These are phyloP conservation scores for Colletotrichum sublineola DNA, from an alignment of 2,329 filamentous ascomycete species.

Conservation along the genomic window DNA sequence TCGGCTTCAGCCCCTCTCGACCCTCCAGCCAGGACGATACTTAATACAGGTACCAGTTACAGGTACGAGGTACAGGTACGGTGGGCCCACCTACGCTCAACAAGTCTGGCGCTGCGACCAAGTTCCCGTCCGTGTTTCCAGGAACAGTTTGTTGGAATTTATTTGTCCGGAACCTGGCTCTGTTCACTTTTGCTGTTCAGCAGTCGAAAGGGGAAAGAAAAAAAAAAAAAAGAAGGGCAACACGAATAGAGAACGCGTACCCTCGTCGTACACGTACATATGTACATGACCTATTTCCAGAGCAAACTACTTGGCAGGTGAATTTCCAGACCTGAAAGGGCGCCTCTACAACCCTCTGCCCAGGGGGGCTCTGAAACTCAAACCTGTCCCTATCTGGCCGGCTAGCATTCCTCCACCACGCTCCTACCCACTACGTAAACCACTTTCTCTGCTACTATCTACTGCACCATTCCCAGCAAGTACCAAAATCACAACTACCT, in stretches of 20 bases:
- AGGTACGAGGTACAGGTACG: neutral
- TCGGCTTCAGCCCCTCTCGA: slow-evolving; percentile 39
- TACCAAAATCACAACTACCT: slow-evolving; percentile 13
- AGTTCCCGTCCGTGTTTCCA: slow-evolving; percentile 12
- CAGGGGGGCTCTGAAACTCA: slow-evolving; percentile 41
- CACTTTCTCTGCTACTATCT: slow-evolving; percentile 8
- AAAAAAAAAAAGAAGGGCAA: neutral
- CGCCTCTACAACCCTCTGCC: slow-evolving; percentile 21
- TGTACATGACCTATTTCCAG: neutral
- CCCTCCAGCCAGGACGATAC: slow-evolving; percentile 7
- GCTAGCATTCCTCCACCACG: slow-evolving; percentile 29
- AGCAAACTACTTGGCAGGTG: slow-evolving; percentile 8
- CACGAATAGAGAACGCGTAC: neutral
- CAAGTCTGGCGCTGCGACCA: slow-evolving; percentile 30
- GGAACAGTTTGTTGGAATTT: neutral
- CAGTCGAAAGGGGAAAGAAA: neutral
- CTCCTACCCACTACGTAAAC: slow-evolving; percentile 28
- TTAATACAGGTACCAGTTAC: neutral
- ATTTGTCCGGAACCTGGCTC: neutral
- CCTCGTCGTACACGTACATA: neutral
- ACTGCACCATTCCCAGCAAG: neutral
- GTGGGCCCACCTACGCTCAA: slow-evolving; percentile 32
- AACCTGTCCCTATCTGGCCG: slow-evolving; percentile 41
- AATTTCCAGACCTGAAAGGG: slow-evolving; percentile 21
- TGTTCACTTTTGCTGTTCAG: neutral